Evolutionary conservation across 306 rosid genomes (phyloP).

Genomic region (Carpinus fangiana): DNA sequence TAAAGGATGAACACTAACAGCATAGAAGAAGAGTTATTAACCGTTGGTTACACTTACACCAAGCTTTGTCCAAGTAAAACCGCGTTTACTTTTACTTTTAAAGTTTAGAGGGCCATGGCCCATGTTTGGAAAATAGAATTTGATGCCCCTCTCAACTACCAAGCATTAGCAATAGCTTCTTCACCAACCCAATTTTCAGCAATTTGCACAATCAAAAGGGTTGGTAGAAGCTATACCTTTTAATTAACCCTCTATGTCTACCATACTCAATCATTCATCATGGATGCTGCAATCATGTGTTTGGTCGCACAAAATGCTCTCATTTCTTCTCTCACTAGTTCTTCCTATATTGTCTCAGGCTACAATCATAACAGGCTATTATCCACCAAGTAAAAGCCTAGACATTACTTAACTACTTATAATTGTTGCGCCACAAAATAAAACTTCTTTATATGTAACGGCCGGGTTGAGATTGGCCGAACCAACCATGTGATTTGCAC

Average conservation of each 20-base stretch:
- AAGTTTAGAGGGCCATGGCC: no score
- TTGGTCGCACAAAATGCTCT: neutral
- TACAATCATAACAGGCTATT: no score
- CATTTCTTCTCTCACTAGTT: neutral
- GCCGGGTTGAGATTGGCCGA: no score
- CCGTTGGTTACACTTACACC: no score
- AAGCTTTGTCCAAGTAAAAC: no score
- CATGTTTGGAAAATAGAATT: neutral
- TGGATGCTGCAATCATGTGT: neutral
- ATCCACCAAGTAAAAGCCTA: neutral
- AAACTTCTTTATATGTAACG: no score
- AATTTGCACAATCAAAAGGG: no score
- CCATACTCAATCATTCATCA: neutral
- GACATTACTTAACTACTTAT: neutral
- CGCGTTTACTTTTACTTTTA: neutral
- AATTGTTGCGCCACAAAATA: neutral
- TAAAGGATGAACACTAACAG: neutral
- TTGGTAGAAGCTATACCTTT: no score
- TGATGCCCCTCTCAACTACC: neutral
- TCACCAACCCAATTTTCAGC: neutral
- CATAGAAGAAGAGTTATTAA: no score
- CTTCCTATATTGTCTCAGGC: neutral
- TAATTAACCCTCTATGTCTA: no score
- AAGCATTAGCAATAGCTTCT: neutral
- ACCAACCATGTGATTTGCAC: no score